These are phyloP conservation scores for Epichloe sibirici DNA, from an alignment of 2,329 filamentous ascomycete species.

Conservation along the genomic window DNA sequence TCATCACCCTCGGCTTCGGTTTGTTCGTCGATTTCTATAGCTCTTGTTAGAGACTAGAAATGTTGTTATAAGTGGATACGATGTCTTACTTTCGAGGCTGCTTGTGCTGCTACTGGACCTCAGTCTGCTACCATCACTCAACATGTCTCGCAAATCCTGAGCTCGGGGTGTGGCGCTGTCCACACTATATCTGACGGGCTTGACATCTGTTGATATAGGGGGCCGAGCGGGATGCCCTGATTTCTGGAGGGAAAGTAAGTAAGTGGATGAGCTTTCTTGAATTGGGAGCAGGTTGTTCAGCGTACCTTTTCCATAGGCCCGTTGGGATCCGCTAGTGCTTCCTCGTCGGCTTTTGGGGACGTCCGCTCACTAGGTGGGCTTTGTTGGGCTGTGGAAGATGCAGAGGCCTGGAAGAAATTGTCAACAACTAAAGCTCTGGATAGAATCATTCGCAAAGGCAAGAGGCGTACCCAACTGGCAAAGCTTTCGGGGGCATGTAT, in stretches of 20 bases:
- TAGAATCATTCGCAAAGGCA: too few species aligned
- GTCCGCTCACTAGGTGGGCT: slow-evolving; percentile 22
- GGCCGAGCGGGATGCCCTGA: slow-evolving; percentile 43
- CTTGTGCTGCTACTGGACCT: slow-evolving; percentile 59
- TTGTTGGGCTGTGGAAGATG: slow-evolving; percentile 24
- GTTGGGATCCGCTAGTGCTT: slow-evolving; percentile 16
- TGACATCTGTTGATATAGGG: slow-evolving; percentile 63
- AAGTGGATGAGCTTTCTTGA: not conserved
- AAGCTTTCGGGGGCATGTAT: slow-evolving; percentile 85
- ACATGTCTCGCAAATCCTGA: slow-evolving; percentile 68
- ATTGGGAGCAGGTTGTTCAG: not conserved
- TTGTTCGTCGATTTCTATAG: slow-evolving; percentile 42
- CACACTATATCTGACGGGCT: slow-evolving; percentile 50
- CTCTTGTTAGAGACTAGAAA: not conserved
- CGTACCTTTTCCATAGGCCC: slow-evolving; percentile 15
- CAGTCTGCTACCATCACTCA: slow-evolving; percentile 38
- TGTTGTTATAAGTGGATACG: not conserved
- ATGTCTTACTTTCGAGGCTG: slow-evolving; percentile 62
- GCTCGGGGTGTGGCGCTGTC: slow-evolving; percentile 69
- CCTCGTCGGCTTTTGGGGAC: slow-evolving; percentile 27
- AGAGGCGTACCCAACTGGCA: slow-evolving; percentile 55
- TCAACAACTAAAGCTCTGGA: not conserved
- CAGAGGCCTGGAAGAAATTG: slow-evolving; percentile 25
- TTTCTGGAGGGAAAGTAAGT: slow-evolving; percentile 5
- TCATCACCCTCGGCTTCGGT: slow-evolving; percentile 41